A percentile compares a stretch with the other conserved stretches of the same genome.
Evolutionary conservation across 2,329 filamentous ascomycete species (phyloP).

Genomic region (Hymenoscyphus fructigenus): DNA sequence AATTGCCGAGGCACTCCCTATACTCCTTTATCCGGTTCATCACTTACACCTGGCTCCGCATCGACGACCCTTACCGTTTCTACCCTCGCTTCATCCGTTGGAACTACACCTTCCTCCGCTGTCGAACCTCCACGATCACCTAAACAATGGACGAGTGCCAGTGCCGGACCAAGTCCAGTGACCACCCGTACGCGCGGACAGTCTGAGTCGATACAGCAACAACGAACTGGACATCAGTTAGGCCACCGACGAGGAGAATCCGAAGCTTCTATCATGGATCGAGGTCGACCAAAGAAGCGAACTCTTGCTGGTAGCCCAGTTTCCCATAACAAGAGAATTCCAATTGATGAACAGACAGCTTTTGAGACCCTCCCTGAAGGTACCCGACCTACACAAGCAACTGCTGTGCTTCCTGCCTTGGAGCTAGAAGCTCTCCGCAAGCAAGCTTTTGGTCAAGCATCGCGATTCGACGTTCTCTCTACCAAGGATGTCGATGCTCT

Average conservation of each 20-base stretch:
- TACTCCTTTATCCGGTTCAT: constrained; percentile 43
- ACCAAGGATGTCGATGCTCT: constrained; percentile 63
- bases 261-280: constrained; percentile 60
- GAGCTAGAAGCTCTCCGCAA: constrained; percentile 55
- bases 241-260: constrained; percentile 55
- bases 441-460: constrained; percentile 62
- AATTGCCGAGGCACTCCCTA: constrained; percentile 42
- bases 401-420: constrained; percentile 44
- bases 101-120: constrained; percentile 24
- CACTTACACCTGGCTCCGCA: constrained; percentile 18
- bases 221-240: constrained; percentile 6
- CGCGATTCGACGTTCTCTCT: constrained; percentile 63
- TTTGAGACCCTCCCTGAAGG: constrained; percentile 63
- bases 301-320: constrained; percentile 39
- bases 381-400: constrained; percentile 53
- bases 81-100: constrained; percentile 28
- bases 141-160: constrained; percentile 25
- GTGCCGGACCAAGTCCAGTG: constrained; percentile 7
- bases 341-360: constrained; percentile 50
- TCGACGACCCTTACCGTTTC: constrained; percentile 20
- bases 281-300: constrained; percentile 59
- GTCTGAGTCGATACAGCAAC: constrained; percentile 28
- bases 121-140: constrained; percentile 23
- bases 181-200: constrained; percentile 25
- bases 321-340: constrained; percentile 34